Conservation (phyloP, 1,284 basidiomycete genomes). For the Ustilago tritici region DNA sequence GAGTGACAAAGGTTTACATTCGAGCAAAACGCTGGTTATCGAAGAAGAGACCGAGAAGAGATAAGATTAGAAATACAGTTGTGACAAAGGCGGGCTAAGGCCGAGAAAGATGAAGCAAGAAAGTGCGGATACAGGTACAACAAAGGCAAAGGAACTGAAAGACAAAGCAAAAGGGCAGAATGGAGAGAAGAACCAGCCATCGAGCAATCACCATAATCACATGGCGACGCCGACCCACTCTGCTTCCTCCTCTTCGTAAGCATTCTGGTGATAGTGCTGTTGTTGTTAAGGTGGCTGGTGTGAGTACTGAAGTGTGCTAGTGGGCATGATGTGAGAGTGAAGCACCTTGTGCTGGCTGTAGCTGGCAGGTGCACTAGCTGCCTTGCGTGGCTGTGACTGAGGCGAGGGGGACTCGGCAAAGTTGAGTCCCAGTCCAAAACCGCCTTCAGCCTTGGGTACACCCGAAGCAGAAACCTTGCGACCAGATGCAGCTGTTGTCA, state of each 20-base stretch:
- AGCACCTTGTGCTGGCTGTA: conserved; percentile 27
- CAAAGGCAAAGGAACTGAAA: not conserved
- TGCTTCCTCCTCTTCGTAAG: conserved; percentile 25
- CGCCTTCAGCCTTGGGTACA: conserved; percentile 34
- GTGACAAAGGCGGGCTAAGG: not conserved
- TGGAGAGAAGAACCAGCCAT: conserved; percentile 5
- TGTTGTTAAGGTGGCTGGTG: conserved; percentile 6
- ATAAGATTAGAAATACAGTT: conserved; percentile 17
- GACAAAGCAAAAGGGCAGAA: not conserved
- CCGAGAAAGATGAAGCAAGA: not conserved
- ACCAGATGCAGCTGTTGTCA: conserved; percentile 1
- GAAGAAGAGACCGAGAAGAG: not conserved
- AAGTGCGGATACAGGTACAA: conserved; percentile 9
- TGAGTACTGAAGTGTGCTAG: conserved; percentile 3
- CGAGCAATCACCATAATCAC: conserved; percentile 20
- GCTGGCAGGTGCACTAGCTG: conserved; percentile 25
- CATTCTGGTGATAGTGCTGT: conserved; percentile 4
- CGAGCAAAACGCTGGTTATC: conserved; percentile 5
- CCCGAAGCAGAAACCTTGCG: conserved; percentile 40
- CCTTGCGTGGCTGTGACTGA: conserved; percentile 27
- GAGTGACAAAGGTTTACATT: conserved; percentile 1
- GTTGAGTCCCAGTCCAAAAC: conserved; percentile 49
- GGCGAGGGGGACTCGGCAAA: conserved; percentile 50
- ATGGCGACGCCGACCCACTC: conserved; percentile 51
- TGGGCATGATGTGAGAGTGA: conserved; percentile 9